Base-by-base conservation (phyloP, 495 filamentous ascomycete genomes). In the Penicillium cosmopolitanum region DNA sequence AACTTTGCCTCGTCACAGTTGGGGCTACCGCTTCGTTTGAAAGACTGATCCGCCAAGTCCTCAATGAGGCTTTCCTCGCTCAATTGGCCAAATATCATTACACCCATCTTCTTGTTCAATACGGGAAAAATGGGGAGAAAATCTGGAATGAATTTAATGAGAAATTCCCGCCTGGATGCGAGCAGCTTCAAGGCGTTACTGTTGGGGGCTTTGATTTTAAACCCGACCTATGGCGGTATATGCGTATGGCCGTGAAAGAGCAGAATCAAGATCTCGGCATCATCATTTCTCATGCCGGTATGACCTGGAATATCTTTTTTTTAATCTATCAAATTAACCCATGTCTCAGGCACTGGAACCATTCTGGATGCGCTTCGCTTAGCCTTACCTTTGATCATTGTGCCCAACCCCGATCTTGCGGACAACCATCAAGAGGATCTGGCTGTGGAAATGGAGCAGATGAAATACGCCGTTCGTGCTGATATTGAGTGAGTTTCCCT, bases 371-470 rank as follows among this genome's bases (percentile, higher is more conserved):
- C 86, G 0, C 78, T 96, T 31, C 83, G 92, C 33, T 65, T 83
- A 16, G 79, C 81, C 16, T 78, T 89, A 0, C 85, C 88, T 5
- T 70, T 96, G 31, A 84, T 98, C 47, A 91, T 96, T 4, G 93
- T 98, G 21, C 91, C 93, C 8, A 98, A 98, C 71, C 75, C 84
- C 8, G 76, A 78, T 2, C 82, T 98, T 5, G 85, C 96, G 66
- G 91, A 92, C 64, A 96, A 97, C 64, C 95, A 98, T 66, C 95
- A 98, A 72, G 82, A 84, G 36, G 93, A 98, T 69, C 80, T 98
- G 10, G 93, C 93, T 1, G 77, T 84, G 47, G 87, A 87, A 65
- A 75, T 96, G 51, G 84, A 87, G 44, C 66, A 73, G 6, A 82
- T 89, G 58, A 87, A 87, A 23, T 92, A 90, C 71, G 84, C 89